Percentiles rank a stretch among this genome's conserved stretches.
Evolutionary conservation across 2,329 filamentous ascomycete species (phyloP).

Genomic region (Scytalidium lignicola): DNA sequence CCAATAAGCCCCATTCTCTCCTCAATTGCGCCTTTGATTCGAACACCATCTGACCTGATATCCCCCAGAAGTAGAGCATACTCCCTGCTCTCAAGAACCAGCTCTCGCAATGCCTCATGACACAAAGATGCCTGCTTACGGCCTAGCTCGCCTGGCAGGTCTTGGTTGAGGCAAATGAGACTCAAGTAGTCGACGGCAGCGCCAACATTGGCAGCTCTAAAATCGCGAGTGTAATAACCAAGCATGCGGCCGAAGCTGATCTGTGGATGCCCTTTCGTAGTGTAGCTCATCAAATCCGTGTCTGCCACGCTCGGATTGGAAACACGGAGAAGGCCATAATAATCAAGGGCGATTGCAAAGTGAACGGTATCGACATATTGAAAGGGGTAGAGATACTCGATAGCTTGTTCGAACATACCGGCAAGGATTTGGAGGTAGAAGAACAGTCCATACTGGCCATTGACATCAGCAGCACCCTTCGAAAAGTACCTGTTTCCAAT

Average conservation of each 20-base stretch:
- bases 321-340: constrained; percentile 84
- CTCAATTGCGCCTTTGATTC: constrained; percentile 83
- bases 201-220: constrained; percentile 83
- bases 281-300: constrained; percentile 64
- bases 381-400: constrained; percentile 87
- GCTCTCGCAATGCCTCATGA: constrained; percentile 86
- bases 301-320: constrained; percentile 72
- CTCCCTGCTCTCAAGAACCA: constrained; percentile 93
- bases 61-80: constrained; percentile 93
- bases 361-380: constrained; percentile 92
- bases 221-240: constrained; percentile 93
- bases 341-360: constrained; percentile 83
- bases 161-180: constrained; percentile 86
- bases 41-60: constrained; percentile 77
- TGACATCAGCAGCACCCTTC: constrained; percentile 65
- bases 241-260: constrained; percentile 93
- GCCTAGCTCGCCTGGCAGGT: constrained; percentile 69
- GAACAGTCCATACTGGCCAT: constrained; percentile 78
- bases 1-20: constrained; percentile 77
- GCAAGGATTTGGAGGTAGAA: constrained; percentile 89
- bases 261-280: constrained; percentile 66
- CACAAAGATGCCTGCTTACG: constrained; percentile 76
- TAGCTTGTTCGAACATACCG: constrained; percentile 90
- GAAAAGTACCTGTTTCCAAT: constrained; percentile 90
- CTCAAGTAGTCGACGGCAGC: constrained; percentile 91